Evolutionary conservation across 225 moss, liverwort and hornwort species (phyloP).

Genomic region (Physcomitrium patens): DNA sequence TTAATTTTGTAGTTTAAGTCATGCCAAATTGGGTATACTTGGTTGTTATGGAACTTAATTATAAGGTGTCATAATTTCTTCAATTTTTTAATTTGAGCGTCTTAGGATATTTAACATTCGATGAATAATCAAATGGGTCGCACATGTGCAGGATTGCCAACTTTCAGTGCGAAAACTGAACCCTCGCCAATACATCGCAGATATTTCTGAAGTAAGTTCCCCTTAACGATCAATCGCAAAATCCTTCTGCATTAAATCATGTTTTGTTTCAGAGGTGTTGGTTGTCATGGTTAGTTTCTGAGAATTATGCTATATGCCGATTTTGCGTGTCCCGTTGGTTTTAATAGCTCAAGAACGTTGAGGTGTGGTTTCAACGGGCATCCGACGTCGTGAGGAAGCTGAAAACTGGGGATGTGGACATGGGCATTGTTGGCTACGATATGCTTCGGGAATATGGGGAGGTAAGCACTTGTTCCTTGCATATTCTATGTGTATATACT

Average conservation of each 20-base stretch:
- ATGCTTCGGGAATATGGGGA: conserved; percentile 98
- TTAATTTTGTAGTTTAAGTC: neutral
- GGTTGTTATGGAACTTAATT: neutral
- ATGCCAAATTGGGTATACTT: neutral
- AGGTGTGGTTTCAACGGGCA: conserved; percentile 99
- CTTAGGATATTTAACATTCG: neutral
- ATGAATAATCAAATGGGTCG: conserved; percentile 4
- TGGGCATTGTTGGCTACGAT: conserved; percentile 98
- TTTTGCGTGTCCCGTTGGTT: conserved; percentile 8
- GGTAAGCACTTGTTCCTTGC: conserved; percentile 38
- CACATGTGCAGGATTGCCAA: conserved; percentile 71
- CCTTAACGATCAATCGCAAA: conserved; percentile 9
- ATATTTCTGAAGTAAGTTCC: conserved; percentile 79
- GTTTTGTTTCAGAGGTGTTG: neutral
- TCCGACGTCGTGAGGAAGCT: conserved; percentile 95
- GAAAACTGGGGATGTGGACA: conserved; percentile 89
- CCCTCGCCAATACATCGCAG: conserved; percentile 98
- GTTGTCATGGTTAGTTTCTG: neutral
- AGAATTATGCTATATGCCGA: no score
- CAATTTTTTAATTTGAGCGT: neutral
- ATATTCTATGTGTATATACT: neutral
- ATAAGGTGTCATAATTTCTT: neutral
- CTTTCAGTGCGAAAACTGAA: conserved; percentile 96
- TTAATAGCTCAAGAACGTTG: conserved; percentile 82
- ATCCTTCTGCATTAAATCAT: neutral